Percentiles rank a stretch among this genome's conserved stretches.
Conservation (phyloP, 208 protist species). For the Acanthamoeba sp. region DNA sequence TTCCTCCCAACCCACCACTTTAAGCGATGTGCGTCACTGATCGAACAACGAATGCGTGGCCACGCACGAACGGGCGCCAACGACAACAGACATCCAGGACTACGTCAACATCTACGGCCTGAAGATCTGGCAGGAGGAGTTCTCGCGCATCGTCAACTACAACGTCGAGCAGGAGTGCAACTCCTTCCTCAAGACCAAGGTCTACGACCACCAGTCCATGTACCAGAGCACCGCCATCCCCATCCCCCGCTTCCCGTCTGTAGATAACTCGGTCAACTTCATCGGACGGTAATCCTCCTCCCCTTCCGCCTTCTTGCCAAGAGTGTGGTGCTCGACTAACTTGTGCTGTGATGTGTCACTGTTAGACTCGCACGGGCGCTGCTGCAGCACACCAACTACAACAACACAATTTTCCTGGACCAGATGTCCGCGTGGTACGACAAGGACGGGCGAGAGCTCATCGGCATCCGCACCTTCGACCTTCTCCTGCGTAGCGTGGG, state of each 20-base stretch:
- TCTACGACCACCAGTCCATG: slow-evolving; percentile 89
- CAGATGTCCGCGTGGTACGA: slow-evolving; percentile 94
- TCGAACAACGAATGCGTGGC: not conserved
- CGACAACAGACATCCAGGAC: slow-evolving; percentile 93
- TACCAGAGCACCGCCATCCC: slow-evolving; percentile 95
- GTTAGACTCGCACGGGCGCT: slow-evolving; percentile 92
- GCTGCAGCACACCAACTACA: slow-evolving; percentile 91
- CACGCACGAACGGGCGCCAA: not conserved
- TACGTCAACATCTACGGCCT: slow-evolving; percentile 98
- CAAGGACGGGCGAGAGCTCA: slow-evolving; percentile 85
- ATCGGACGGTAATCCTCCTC: slow-evolving; percentile 90
- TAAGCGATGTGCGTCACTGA: not conserved
- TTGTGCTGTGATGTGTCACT: no score
- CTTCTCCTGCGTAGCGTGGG: slow-evolving; percentile 92
- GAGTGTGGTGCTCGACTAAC: no score
- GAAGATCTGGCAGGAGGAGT: slow-evolving; percentile 97
- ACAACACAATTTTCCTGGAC: slow-evolving; percentile 91
- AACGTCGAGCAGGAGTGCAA: slow-evolving; percentile 98
- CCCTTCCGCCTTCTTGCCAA: not conserved
- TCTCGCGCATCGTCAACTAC: slow-evolving; percentile 96
- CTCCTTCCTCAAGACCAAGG: slow-evolving; percentile 95
- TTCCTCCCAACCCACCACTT: not conserved
- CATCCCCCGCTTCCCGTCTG: slow-evolving; percentile 93
- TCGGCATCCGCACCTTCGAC: slow-evolving; percentile 93
- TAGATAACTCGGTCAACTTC: slow-evolving; percentile 88